Evolutionary conservation across 2,329 filamentous ascomycete species (phyloP), one percentile per base, ranked within the genome.

Genomic region (Fusarium miscanthi): DNA sequence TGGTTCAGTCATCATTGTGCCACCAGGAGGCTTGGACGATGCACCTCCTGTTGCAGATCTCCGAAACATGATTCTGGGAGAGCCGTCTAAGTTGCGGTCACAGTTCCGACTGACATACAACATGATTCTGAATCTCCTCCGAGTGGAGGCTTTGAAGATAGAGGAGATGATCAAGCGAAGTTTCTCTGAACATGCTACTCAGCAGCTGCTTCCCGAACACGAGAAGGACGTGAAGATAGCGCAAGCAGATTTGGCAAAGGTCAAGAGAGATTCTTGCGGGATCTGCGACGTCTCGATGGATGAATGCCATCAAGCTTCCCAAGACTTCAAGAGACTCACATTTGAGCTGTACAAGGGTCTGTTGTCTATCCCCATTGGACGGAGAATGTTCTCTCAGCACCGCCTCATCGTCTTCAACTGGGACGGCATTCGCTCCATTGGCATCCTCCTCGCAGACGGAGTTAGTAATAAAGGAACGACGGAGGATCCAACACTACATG

Each of bases 121-220:
- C 83, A 99, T 99, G 96, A 99, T 99, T 68, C 85, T 99, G 35
- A 99, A 98, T 78, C 86, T 99, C 37, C 86, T 99, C 53, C 92
- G 96, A 40, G 96, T 99, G 5, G 96, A 99, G 81, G 96, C 96
- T 5, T 84, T 99, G 73, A 98, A 98, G 84, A 98, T 99, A 76
- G 96, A 99, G 81, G 96, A 99, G 83, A 99, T 99, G 96, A 99
- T 99, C 85, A 99, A 99, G 87, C 92, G 96, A 74, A 98, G 95
- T 81, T 99, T 99, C 86, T 98, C 95, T 58, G 96, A 99, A 81
- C 96, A 99, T 82, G 95, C 95, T 30, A 98, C 95, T 0, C 96
- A 99, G 79, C 95, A 97, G 70, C 84, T 98, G 17, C 86, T 98
- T 3, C 96, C 96, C 0, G 95, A 98, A 81, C 95, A 98, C 77